A percentile compares a stretch with the other conserved stretches of the same genome.
These are phyloP conservation scores for Phoenix roebelenii DNA, from an alignment of 176 grass and related monocot species.

Conservation along the genomic window DNA sequence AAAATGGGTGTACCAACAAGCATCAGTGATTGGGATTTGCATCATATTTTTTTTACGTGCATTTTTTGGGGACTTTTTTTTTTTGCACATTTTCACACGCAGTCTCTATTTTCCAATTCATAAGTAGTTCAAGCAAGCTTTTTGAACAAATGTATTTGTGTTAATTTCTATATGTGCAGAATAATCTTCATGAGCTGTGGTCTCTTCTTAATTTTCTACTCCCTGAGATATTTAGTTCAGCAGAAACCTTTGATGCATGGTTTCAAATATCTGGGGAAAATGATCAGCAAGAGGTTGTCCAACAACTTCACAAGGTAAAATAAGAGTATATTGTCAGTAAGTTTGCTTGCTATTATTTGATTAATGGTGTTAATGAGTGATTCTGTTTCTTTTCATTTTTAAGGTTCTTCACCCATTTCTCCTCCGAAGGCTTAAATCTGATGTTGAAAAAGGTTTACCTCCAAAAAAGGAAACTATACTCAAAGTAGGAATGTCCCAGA, in stretches of 20 bases:
- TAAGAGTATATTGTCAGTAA: background rate
- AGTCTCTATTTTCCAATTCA: constrained; percentile 4
- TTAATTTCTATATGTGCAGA: constrained; percentile 28
- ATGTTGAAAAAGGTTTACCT: constrained; percentile 94
- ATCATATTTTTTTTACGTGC: no score
- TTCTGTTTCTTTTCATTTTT: constrained; percentile 8
- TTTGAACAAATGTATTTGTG: no score
- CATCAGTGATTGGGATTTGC: no score
- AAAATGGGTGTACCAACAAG: no score
- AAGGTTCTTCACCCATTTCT: constrained; percentile 99
- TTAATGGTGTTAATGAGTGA: no score
- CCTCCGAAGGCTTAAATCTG: constrained; percentile 90
- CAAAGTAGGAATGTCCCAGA: constrained; percentile 99
- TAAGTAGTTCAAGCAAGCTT: no score
- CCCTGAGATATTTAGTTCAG: constrained; percentile 96
- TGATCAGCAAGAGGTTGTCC: constrained; percentile 97
- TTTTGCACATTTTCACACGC: no score
- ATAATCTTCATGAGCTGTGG: constrained; percentile 99
- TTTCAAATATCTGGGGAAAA: constrained; percentile 98
- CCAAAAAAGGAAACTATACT: constrained; percentile 99
- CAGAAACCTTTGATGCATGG: constrained; percentile 98
- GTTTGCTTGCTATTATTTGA: background rate
- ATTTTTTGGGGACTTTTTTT: no score
- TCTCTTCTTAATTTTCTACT: constrained; percentile 97
- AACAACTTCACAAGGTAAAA: constrained; percentile 96